Evolutionary conservation across 805 yeast species (phyloP).

Genomic region (Candida peoriensis): DNA sequence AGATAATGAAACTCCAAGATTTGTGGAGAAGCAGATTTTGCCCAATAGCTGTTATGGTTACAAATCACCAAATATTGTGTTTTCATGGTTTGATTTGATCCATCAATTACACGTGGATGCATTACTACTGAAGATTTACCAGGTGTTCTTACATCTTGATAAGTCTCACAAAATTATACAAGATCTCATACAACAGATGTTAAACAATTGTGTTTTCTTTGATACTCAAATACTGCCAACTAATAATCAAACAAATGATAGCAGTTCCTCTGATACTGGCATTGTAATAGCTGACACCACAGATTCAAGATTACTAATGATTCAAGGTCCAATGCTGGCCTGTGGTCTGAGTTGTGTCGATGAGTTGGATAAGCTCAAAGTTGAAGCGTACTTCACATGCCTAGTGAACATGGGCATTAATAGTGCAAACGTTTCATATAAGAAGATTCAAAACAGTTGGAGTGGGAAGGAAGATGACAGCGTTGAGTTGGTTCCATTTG

Average conservation of each 20-base stretch:
- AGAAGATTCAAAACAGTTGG: no score
- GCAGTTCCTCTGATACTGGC: background rate
- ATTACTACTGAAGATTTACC: conserved; percentile 29
- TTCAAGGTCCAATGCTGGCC: conserved; percentile 20
- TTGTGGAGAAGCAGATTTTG: conserved; percentile 1
- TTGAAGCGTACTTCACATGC: conserved; percentile 15
- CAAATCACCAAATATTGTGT: conserved; percentile 9
- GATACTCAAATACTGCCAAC: no score
- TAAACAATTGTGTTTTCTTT: conserved; percentile 16
- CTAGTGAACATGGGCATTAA: no score
- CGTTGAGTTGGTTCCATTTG: no score
- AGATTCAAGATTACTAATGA: conserved; percentile 19
- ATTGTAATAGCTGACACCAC: conserved; percentile 4
- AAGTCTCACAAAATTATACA: conserved; percentile 17
- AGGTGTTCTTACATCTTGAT: conserved; percentile 29
- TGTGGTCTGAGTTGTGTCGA: conserved; percentile 17
- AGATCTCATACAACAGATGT: conserved; percentile 14
- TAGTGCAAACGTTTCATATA: no score
- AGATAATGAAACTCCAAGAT: background rate
- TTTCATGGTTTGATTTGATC: conserved; percentile 25
- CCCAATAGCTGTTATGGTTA: conserved; percentile 22
- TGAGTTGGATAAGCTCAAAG: conserved; percentile 6
- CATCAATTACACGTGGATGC: conserved; percentile 32
- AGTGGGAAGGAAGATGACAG: no score
- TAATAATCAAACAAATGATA: no score